These are phyloP conservation scores for Entomortierella lignicola DNA, from an alignment of 192 early-diverging fungal genomes.

Conservation along the genomic window DNA sequence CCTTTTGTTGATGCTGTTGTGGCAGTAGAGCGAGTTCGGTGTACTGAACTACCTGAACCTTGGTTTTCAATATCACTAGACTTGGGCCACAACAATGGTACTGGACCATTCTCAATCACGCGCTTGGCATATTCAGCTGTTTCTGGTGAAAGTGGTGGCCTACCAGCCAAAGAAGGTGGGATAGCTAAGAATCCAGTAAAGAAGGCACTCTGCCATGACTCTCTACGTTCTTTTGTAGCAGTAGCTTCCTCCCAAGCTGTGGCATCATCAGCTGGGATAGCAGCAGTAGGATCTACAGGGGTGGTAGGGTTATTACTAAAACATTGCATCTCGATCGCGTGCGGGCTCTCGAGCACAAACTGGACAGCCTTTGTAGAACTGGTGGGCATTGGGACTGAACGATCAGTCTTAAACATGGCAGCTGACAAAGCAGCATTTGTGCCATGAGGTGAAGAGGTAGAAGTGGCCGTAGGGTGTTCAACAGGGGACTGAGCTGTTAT, in stretches of 20 bases:
- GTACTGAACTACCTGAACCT: no score
- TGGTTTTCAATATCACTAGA: constrained; percentile 15
- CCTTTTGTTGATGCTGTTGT: not conserved
- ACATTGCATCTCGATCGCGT: constrained; percentile 18
- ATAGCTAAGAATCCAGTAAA: constrained; percentile 25
- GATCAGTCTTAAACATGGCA: not conserved
- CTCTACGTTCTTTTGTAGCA: not conserved
- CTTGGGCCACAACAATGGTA: constrained; percentile 23
- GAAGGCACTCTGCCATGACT: no score
- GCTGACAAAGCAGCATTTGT: not conserved
- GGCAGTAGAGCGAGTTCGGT: not conserved
- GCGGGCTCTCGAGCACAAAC: constrained; percentile 20
- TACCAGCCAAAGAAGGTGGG: constrained; percentile 31
- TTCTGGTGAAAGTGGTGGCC: not conserved
- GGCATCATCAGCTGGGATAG: no score
- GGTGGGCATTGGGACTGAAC: not conserved
- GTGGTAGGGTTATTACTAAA: constrained; percentile 10
- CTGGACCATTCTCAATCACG: constrained; percentile 23
- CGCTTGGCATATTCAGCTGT: constrained; percentile 4
- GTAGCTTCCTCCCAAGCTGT: not conserved
- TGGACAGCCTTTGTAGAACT: not conserved
- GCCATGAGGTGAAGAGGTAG: not conserved
- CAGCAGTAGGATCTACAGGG: not conserved
- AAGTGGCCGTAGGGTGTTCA: not conserved
- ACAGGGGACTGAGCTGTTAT: not conserved